phyloP scores from a whole-genome alignment of 129 eudicot genomes.

The Pittosporum tobira region DNA sequence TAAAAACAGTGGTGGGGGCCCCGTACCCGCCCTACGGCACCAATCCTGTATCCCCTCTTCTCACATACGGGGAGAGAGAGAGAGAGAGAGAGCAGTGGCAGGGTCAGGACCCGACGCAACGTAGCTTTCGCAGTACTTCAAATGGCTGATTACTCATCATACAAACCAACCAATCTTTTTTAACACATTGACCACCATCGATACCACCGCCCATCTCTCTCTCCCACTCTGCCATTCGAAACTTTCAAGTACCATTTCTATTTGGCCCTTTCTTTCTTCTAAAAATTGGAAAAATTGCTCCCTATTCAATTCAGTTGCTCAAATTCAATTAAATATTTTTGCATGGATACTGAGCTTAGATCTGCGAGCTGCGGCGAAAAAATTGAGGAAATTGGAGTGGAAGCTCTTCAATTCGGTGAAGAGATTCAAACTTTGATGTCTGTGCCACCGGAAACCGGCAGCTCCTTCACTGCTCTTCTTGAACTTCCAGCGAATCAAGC shows the following conservation, averaged over 20 bases:
- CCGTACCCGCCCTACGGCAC: slow-evolving; percentile 36
- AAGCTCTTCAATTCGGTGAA: slow-evolving; percentile 32
- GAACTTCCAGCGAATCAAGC: slow-evolving; percentile 75
- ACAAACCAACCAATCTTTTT: no score
- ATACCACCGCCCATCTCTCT: neutral
- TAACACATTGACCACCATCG: slow-evolving; percentile 25
- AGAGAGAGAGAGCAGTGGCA: slow-evolving; percentile 2
- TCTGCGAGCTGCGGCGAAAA: slow-evolving; percentile 25
- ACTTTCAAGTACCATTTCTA: slow-evolving; percentile 15
- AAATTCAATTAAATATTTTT: neutral
- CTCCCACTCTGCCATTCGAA: slow-evolving; percentile 12
- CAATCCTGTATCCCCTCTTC: neutral
- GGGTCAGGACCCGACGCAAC: slow-evolving; percentile 13
- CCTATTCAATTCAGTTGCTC: neutral
- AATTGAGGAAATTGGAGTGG: slow-evolving; percentile 25
- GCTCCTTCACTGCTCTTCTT: slow-evolving; percentile 83
- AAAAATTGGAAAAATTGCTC: slow-evolving; percentile 6
- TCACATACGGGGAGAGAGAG: slow-evolving; percentile 9
- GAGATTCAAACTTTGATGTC: slow-evolving; percentile 42
- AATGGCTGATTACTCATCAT: neutral
- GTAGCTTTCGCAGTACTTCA: slow-evolving; percentile 42
- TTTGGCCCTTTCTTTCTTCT: slow-evolving; percentile 20
- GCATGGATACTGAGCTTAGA: slow-evolving; percentile 29
- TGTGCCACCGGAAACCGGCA: slow-evolving; percentile 40
- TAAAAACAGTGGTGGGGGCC: slow-evolving; percentile 40